Evolutionary conservation across 768 basidiomycete species (phyloP).

Genomic region (Amanita molliuscula): DNA sequence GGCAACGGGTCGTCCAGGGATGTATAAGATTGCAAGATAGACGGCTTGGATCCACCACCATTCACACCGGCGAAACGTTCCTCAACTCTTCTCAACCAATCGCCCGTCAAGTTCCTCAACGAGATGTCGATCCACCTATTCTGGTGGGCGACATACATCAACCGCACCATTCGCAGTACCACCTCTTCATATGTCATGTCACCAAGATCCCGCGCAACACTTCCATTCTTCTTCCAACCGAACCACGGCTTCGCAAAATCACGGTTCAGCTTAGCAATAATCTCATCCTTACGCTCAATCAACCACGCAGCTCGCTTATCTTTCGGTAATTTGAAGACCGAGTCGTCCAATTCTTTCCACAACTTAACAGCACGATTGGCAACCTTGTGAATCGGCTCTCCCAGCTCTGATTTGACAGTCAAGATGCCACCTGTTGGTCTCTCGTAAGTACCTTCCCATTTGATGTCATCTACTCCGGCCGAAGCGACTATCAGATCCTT

Average conservation of each 20-base stretch:
- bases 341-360: constrained; percentile 98
- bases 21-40: constrained; percentile 74
- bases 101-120: constrained; percentile 87
- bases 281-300: constrained; percentile 74
- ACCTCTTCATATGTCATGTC: constrained; percentile 99
- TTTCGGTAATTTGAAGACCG: constrained; percentile 89
- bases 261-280: constrained; percentile 86
- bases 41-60: constrained; percentile 64
- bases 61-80: constrained; percentile 92
- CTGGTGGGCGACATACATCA: constrained; percentile 93
- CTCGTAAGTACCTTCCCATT: constrained; percentile 92
- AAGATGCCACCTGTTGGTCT: constrained; percentile 94
- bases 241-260: constrained; percentile 98
- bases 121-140: constrained; percentile 89
- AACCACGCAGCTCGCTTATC: constrained; percentile 93
- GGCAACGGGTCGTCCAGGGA: constrained; percentile 73
- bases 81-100: constrained; percentile 94
- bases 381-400: constrained; percentile 99
- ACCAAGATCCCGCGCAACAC: constrained; percentile 72
- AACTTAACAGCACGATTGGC: constrained; percentile 94
- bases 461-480: constrained; percentile 77
- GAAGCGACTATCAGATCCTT: constrained; percentile 96
- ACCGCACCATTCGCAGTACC: constrained; percentile 78
- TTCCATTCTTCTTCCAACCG: constrained; percentile 89
- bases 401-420: constrained; percentile 94